phyloP scores from a whole-genome alignment of 164 flowering plant species.

The Brasenia schreberi region DNA sequence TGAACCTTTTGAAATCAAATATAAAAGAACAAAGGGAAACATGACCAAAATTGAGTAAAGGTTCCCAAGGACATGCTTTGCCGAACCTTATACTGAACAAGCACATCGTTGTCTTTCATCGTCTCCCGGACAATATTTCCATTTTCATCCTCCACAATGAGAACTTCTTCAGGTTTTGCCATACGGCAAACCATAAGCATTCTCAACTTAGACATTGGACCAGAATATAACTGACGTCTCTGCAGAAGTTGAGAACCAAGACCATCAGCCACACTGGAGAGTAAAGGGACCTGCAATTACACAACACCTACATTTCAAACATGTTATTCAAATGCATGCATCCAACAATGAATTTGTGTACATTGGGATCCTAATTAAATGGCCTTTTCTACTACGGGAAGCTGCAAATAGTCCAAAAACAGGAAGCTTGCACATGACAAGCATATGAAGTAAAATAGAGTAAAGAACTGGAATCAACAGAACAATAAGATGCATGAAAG shows the following conservation, averaged over 20 bases:
- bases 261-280: constrained; percentile 71
- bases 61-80: too few species aligned
- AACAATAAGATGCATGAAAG: too few species aligned
- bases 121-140: constrained; percentile 99
- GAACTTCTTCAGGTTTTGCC: constrained; percentile 99
- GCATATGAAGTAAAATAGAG: too few species aligned
- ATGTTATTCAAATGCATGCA: background rate
- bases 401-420: too few species aligned
- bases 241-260: constrained; percentile 57
- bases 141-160: constrained; percentile 99
- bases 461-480: too few species aligned
- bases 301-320: too few species aligned
- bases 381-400: too few species aligned
- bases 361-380: background rate
- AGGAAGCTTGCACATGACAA: too few species aligned
- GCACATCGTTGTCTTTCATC: constrained; percentile 98
- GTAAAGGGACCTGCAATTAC: constrained; percentile 41
- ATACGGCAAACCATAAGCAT: constrained; percentile 92
- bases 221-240: constrained; percentile 72
- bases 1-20: too few species aligned
- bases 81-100: constrained; percentile 90
- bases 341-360: background rate
- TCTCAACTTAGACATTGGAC: constrained; percentile 84
- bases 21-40: too few species aligned
- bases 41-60: too few species aligned